Evolutionary conservation across 2,329 filamentous ascomycete genomes (phyloP).

Genomic region (Akanthomyces lecanii): DNA sequence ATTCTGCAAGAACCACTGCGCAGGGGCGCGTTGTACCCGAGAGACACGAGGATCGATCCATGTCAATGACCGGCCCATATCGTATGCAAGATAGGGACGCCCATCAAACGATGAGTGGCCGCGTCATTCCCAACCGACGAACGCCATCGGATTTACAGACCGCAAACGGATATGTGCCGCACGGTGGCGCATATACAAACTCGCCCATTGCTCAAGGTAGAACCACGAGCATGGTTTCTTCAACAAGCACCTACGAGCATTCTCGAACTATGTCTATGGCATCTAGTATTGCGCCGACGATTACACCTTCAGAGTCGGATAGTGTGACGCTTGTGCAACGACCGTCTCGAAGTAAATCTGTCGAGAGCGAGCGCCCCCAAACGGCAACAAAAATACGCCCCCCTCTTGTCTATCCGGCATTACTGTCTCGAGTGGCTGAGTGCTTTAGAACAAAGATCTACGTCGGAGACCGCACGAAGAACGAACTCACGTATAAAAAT

Average conservation of each 20-base stretch:
- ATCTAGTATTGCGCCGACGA: constrained; percentile 70
- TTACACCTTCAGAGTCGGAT: constrained; percentile 58
- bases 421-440: constrained; percentile 88
- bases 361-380: constrained; percentile 51
- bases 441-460: constrained; percentile 87
- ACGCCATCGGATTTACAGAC: constrained; percentile 39
- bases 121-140: constrained; percentile 74
- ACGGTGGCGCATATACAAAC: constrained; percentile 38
- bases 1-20: constrained; percentile 75
- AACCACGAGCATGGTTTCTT: constrained; percentile 59
- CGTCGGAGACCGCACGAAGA: constrained; percentile 86
- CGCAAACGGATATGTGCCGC: constrained; percentile 33
- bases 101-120: constrained; percentile 89
- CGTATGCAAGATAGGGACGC: constrained; percentile 69
- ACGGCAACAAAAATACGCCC: constrained; percentile 60
- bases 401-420: constrained; percentile 87
- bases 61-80: constrained; percentile 82
- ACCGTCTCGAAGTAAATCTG: constrained; percentile 54
- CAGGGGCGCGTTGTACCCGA: constrained; percentile 90
- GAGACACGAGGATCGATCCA: constrained; percentile 84
- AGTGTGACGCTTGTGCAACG: constrained; percentile 47
- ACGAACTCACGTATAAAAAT: constrained; percentile 94
- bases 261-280: constrained; percentile 86
- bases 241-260: constrained; percentile 43
- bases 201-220: constrained; percentile 53